These are phyloP conservation scores for Anaeromyces robustus DNA, from an alignment of 192 early-diverging fungal species.

Conservation along the genomic window DNA sequence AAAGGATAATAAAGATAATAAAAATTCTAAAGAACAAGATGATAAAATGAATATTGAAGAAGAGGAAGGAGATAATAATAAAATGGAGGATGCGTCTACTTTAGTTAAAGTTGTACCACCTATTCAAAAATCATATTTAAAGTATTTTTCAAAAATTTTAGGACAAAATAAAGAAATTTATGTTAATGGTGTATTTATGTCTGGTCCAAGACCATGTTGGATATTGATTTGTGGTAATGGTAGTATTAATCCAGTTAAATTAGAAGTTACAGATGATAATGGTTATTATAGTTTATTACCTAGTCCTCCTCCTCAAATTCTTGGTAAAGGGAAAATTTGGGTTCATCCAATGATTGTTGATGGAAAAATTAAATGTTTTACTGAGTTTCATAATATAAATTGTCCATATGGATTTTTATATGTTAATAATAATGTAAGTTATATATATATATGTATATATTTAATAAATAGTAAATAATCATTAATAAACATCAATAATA, in stretches of 20 bases:
- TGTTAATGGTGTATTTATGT: constrained; percentile 49
- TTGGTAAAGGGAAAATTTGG: constrained; percentile 37
- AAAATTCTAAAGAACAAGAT: not conserved
- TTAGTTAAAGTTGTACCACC: too few species aligned
- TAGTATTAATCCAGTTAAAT: constrained; percentile 6
- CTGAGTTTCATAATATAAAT: constrained; percentile 63
- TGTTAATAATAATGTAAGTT: constrained; percentile 42
- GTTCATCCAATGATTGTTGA: constrained; percentile 61
- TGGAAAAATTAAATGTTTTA: constrained; percentile 47
- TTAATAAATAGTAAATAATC: too few species aligned
- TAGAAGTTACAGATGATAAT: constrained; percentile 12
- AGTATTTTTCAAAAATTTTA: not conserved
- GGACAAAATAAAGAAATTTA: not conserved
- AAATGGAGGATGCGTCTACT: too few species aligned
- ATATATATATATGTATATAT: not conserved
- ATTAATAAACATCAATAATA: too few species aligned
- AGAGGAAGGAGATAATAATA: not conserved
- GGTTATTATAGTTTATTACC: constrained; percentile 5
- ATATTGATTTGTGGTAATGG: constrained; percentile 28
- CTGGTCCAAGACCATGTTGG: constrained; percentile 56
- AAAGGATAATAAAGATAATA: not conserved
- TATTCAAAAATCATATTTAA: not conserved
- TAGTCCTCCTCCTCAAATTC: constrained; percentile 10
- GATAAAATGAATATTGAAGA: not conserved
- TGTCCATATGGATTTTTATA: constrained; percentile 60